phyloP scores from a whole-genome alignment of 768 basidiomycete species.

The Mrakia frigida region DNA sequence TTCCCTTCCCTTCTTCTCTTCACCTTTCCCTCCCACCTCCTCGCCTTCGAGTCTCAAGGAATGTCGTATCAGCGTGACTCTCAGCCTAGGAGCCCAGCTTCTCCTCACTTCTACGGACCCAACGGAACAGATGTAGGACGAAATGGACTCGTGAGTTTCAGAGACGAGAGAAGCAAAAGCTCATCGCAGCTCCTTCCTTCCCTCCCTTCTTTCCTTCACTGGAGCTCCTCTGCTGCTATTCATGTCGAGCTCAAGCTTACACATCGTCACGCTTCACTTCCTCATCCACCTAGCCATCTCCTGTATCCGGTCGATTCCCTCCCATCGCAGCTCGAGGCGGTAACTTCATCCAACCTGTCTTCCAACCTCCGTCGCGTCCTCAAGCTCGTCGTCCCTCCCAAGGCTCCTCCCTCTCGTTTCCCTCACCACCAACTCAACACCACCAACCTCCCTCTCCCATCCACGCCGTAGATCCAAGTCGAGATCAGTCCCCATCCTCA shows the following conservation, averaged over 20 bases:
- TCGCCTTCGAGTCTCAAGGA: too few relatives aligned
- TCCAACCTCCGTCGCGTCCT: slow-evolving; percentile 18
- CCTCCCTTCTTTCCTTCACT: neutral
- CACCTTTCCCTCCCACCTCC: neutral
- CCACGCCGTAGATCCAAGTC: neutral
- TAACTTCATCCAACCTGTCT: slow-evolving; percentile 25
- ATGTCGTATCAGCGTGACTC: neutral
- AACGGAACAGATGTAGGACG: neutral
- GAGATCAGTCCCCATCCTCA: neutral
- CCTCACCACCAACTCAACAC: neutral
- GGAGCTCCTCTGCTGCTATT: neutral
- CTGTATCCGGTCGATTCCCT: slow-evolving; percentile 21
- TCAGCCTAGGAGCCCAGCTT: slow-evolving; percentile 5
- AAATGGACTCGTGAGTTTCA: slow-evolving; percentile 4
- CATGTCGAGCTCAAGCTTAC: neutral
- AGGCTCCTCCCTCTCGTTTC: slow-evolving; percentile 3
- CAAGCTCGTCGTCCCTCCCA: slow-evolving; percentile 20
- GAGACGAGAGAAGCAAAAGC: neutral
- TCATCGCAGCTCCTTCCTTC: slow-evolving; percentile 10
- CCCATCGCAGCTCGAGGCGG: slow-evolving; percentile 26
- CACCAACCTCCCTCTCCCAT: neutral
- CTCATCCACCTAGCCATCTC: neutral
- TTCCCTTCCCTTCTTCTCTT: neutral
- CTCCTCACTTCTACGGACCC: slow-evolving; percentile 12
- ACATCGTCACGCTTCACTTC: neutral